Evolutionary conservation across 176 grass and related monocot genomes (phyloP).

Genomic region (Themeda triandra): DNA sequence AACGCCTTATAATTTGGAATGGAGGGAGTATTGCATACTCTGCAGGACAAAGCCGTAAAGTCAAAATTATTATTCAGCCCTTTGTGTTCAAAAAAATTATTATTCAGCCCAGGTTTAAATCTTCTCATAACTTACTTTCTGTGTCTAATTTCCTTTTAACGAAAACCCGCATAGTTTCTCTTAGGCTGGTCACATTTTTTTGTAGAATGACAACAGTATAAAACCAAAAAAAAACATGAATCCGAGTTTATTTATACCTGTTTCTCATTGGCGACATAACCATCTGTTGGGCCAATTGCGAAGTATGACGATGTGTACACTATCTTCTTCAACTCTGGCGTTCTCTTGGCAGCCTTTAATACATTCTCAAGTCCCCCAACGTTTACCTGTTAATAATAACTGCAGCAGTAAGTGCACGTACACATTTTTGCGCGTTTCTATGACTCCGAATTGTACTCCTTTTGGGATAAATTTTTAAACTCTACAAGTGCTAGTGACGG

Average conservation of each 20-base stretch:
- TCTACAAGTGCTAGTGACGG: too few relatives aligned
- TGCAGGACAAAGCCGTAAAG: too few relatives aligned
- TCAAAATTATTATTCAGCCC: too few relatives aligned
- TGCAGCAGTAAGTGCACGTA: too few relatives aligned
- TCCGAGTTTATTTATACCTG: constrained; percentile 44
- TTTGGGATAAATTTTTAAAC: too few relatives aligned
- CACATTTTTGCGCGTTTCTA: too few relatives aligned
- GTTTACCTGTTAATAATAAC: constrained; percentile 69
- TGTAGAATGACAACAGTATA: not conserved
- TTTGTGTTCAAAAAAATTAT: too few relatives aligned
- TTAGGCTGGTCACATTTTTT: not conserved
- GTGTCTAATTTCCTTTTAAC: not conserved
- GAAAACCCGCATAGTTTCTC: not conserved
- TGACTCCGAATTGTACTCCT: too few relatives aligned
- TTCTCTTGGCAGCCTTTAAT: constrained; percentile 52
- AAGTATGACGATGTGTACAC: constrained; percentile 86
- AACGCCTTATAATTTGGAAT: too few relatives aligned
- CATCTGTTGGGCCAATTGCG: constrained; percentile 70
- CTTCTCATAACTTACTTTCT: not conserved
- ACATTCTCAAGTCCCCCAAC: constrained; percentile 83
- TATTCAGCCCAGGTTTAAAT: not conserved
- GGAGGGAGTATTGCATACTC: too few relatives aligned
- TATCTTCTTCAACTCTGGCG: constrained; percentile 65
- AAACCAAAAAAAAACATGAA: not conserved
- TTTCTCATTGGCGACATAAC: constrained; percentile 73